A percentile compares a stretch with the other conserved stretches of the same genome.
Conservation (phyloP, 768 basidiomycete species). For the Phanerochaete sordida region DNA sequence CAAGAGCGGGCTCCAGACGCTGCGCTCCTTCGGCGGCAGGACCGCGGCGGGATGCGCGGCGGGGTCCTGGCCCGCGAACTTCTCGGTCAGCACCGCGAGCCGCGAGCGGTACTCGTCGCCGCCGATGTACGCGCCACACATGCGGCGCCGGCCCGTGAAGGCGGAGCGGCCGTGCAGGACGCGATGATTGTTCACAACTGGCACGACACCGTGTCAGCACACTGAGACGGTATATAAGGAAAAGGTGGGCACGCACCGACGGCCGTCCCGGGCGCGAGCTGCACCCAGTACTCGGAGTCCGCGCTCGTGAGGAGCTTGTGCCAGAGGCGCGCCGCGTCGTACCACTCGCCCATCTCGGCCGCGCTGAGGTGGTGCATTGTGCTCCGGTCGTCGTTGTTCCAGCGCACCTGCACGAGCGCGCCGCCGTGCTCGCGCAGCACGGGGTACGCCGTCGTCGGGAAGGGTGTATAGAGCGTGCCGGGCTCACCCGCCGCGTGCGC, state of each 20-base stretch:
- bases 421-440: slow-evolving; percentile 70
- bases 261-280: slow-evolving; percentile 83
- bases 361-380: slow-evolving; percentile 62
- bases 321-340: slow-evolving; percentile 80
- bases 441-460: slow-evolving; percentile 60
- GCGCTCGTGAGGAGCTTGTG: slow-evolving; percentile 67
- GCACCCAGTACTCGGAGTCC: slow-evolving; percentile 91
- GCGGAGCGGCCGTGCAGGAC: slow-evolving; percentile 93
- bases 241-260: slow-evolving; percentile 51
- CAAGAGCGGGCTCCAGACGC: slow-evolving; percentile 56
- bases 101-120: slow-evolving; percentile 87
- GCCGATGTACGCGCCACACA: slow-evolving; percentile 96
- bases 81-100: slow-evolving; percentile 62
- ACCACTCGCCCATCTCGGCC: slow-evolving; percentile 76
- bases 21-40: slow-evolving; percentile 36
- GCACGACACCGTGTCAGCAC: neutral
- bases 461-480: slow-evolving; percentile 49
- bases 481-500: slow-evolving; percentile 88
- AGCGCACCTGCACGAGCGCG: slow-evolving; percentile 74
- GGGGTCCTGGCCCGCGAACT: slow-evolving; percentile 36
- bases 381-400: slow-evolving; percentile 95
- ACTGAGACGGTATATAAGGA: neutral
- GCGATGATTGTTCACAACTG: slow-evolving; percentile 90
- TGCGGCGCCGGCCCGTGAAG: slow-evolving; percentile 81
- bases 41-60: slow-evolving; percentile 17